These are phyloP conservation scores for Xylariaceae sp. DNA, from an alignment of 2,329 filamentous ascomycete genomes.

Conservation along the genomic window DNA sequence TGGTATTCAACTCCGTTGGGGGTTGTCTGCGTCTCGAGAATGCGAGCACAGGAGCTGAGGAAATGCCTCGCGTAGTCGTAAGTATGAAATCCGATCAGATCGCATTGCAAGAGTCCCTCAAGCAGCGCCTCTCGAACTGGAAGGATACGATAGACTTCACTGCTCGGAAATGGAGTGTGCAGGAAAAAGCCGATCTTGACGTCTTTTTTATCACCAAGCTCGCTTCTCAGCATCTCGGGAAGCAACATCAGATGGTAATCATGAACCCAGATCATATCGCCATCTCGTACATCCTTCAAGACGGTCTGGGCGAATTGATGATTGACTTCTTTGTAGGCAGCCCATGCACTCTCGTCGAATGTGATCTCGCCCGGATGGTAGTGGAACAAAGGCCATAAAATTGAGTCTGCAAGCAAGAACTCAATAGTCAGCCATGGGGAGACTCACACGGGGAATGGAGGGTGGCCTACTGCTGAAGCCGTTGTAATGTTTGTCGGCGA, in stretches of 20 bases:
- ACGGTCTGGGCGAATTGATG: conserved; percentile 86
- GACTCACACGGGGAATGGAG: not conserved
- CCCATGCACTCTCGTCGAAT: conserved; percentile 93
- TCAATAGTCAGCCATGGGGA: conserved; percentile 1
- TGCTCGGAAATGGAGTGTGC: conserved; percentile 94
- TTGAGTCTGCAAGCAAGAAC: conserved; percentile 64
- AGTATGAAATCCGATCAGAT: conserved; percentile 96
- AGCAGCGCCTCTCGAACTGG: conserved; percentile 89
- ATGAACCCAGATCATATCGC: conserved; percentile 96
- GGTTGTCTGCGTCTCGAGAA: conserved; percentile 77
- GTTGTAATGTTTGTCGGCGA: conserved; percentile 95
- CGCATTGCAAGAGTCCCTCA: conserved; percentile 84
- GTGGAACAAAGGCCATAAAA: conserved; percentile 97
- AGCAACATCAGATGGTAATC: conserved; percentile 98
- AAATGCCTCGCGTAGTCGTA: conserved; percentile 99
- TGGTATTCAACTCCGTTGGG: conserved; percentile 92
- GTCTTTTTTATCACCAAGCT: conserved; percentile 78
- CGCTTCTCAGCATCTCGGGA: conserved; percentile 89
- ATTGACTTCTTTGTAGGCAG: conserved; percentile 90
- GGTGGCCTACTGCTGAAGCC: conserved; percentile 81
- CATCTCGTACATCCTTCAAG: conserved; percentile 82
- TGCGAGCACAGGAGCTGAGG: conserved; percentile 91
- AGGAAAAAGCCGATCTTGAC: conserved; percentile 98
- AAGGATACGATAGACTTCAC: conserved; percentile 93
- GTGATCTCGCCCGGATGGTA: conserved; percentile 98